Base-by-base conservation (phyloP, 2,329 filamentous ascomycete species). In the Pseudogymnoascus sp. region DNA sequence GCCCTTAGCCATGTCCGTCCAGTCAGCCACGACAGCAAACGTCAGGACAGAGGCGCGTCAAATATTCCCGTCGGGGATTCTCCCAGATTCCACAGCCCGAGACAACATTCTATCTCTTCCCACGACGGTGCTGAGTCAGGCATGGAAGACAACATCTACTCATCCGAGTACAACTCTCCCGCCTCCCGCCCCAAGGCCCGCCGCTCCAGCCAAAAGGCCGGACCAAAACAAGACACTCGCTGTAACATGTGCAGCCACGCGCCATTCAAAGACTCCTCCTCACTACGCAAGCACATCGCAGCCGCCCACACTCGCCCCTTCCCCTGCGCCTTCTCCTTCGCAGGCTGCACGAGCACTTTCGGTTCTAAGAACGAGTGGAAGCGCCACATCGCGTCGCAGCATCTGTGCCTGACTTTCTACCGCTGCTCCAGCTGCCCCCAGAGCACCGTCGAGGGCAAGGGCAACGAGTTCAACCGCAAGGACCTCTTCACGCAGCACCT, bases 281-380 rank as follows among this genome's bases (percentile, higher is more conserved):
- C 85, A 0, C 73, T 88, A 38, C 79, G 84, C 33, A 88, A 88
- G 68, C 86, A 89, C 68, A 82, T 88, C 58, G 85, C 86, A 5
- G 85, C 86, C 1, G 84, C 85, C 2, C 87, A 89, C 65, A 89
- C 86, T 0, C 81, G 86, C 17, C 86, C 87, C 0, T 97, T 97
- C 69, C 85, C 87, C 0, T 99, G 93, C 71, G 90, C 90, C 2
- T 93, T 97, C 71, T 86, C 87, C 0, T 87, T 87, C 69, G 95
- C 93, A 41, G 91, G 90, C 15, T 99, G 93, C 73, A 78, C 76
- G 0, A 92, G 91, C 68, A 90, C 86, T 0, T 97, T 97, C 73
- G 87, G 88, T 1, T 93, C 90, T 13, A 97, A 97, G 76, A 97
- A 97, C 71, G 93, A 97, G 74, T 99, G 93, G 93, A 97, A 97